Evolutionary conservation across 1,284 basidiomycete genomes (phyloP), one percentile per base, ranked within the genome.

Genomic region (Rugosomyces carneus): DNA sequence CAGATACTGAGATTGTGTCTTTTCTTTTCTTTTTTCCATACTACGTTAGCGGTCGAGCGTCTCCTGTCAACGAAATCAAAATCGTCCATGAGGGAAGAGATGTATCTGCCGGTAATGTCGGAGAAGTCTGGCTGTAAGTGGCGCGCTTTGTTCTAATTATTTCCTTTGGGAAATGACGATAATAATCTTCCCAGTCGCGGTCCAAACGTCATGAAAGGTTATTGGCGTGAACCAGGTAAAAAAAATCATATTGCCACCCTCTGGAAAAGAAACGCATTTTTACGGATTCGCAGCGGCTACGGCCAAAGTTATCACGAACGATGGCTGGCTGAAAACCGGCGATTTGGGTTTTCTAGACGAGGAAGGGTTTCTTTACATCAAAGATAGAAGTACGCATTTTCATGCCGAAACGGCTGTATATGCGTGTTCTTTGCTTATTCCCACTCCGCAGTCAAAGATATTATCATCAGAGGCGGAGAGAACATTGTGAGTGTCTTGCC

Each of bases 391-490:
- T 72, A 57, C n/a, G n/a, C n/a, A n/a, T n/a, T n/a, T n/a, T n/a
- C n/a, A n/a, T n/a, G n/a, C n/a, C n/a, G n/a, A n/a, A n/a, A n/a
- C n/a, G n/a, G n/a, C n/a, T n/a, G n/a, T n/a, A n/a, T n/a, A n/a
- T n/a, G 67, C 67, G 61, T 15, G 45, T 23, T 37, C 20, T 23
- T 29, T 7, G 37, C 18, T 21, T 48, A 24, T 38, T 19, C 36
- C 29, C 23, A 29, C 21, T 21, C 15, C 37, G 15, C 47, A 79
- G 76, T 76, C 29, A 80, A 81, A 59, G 78, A 80, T 54, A 69
- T 80, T 48, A 84, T 84, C 52, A 80, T 85, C 51, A 73, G 82
- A 40, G 80, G 80, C 7, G 83, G 83, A 34, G 83, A 85, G 60
- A 85, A 85, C 60, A 78, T 80, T 45, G 76, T 75, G 48, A 56